Evolutionary conservation across 148 eudicot species (phyloP).

Genomic region (Arbutus unedo): DNA sequence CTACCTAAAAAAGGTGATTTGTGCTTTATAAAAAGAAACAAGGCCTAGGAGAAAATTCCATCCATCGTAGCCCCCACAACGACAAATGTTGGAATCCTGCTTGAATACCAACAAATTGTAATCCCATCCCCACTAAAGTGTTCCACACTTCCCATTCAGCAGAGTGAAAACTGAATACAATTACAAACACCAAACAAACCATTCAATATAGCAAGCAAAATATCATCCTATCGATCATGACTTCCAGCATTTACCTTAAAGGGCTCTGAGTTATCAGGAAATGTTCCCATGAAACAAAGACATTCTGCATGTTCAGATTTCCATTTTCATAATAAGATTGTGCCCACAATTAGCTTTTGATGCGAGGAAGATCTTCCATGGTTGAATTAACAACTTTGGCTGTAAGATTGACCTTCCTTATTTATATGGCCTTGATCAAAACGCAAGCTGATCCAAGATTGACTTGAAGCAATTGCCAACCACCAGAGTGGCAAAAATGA

Average conservation of each 20-base stretch:
- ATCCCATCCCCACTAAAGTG: background rate
- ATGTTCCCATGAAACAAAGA: background rate
- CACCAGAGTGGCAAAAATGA: background rate
- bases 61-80: conserved; percentile 3
- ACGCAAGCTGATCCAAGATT: background rate
- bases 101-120: background rate
- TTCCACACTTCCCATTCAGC: background rate
- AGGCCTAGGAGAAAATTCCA: background rate
- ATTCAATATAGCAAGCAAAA: background rate
- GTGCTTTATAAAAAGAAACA: background rate
- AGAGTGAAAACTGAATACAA: background rate
- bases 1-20: background rate
- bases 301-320: background rate
- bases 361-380: background rate
- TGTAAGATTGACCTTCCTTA: background rate
- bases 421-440: background rate
- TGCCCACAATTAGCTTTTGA: background rate
- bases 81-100: background rate
- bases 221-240: background rate
- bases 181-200: background rate
- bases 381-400: background rate
- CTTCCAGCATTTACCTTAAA: background rate
- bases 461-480: background rate
- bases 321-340: background rate
- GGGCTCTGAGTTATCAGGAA: background rate